Evolutionary conservation across 1,139 yeast genomes (phyloP).

Genomic region (Diutina pseudorugosa): DNA sequence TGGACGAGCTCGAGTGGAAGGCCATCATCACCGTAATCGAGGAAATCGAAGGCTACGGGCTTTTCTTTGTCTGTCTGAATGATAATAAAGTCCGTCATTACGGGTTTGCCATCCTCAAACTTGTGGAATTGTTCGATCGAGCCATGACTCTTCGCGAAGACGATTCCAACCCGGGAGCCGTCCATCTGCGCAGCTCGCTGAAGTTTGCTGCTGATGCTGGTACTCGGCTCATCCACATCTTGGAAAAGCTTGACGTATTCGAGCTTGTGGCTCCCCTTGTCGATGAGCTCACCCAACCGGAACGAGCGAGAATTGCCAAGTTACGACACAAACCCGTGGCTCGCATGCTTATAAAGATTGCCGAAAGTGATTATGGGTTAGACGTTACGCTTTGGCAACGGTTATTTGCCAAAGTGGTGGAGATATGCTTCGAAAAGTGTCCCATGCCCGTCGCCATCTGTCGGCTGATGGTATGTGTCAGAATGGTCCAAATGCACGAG

Average conservation of each 20-base stretch:
- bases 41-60: constrained; percentile 91
- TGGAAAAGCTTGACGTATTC: constrained; percentile 59
- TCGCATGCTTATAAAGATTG: constrained; percentile 58
- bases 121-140: constrained; percentile 77
- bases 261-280: constrained; percentile 50
- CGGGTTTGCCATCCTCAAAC: constrained; percentile 61
- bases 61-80: constrained; percentile 83
- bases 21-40: constrained; percentile 75
- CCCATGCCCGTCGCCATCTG: constrained; percentile 93
- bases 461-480: constrained; percentile 81
- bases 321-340: constrained; percentile 38
- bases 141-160: constrained; percentile 50
- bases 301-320: constrained; percentile 57
- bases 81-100: constrained; percentile 62
- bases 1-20: constrained; percentile 68
- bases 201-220: constrained; percentile 74
- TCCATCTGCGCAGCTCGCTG: constrained; percentile 50
- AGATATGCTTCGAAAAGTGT: constrained; percentile 63
- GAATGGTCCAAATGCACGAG: constrained; percentile 85
- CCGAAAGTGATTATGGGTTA: constrained; percentile 88
- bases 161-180: constrained; percentile 8
- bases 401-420: constrained; percentile 65
- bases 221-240: constrained; percentile 62
- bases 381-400: constrained; percentile 95
- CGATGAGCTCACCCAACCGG: constrained; percentile 69